Evolutionary conservation across 768 basidiomycete genomes (phyloP), one percentile per base, ranked within the genome.

Genomic region (Mycena galericulata): DNA sequence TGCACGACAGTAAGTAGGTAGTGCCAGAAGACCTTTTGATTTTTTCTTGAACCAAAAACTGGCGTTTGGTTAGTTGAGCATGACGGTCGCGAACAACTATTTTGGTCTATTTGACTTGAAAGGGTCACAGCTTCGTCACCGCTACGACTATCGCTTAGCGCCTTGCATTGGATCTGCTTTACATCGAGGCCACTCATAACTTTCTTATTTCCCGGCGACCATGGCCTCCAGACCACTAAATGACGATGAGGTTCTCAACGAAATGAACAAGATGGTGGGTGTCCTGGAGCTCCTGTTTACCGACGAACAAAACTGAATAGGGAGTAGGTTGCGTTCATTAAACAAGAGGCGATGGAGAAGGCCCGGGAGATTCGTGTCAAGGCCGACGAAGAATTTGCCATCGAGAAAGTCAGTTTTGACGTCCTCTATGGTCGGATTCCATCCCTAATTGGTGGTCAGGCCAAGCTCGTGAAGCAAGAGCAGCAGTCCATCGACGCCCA

Each of bases 191-290:
- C 57, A 17, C 38, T 24, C 6, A 32, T 30, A 17, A 6, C 26
- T 20, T 12, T 32, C 47, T 36, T 18, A 40, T 30, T 11, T 17
- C 32, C 49, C 73, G 45, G 43, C 38, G 8, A 81, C 67, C 70
- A 96, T 90, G 90, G 83, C 93, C 70, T 87, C 90, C 50, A 86
- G 94, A 72, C 87, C 95, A 27, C 82, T 97, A 65, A 96, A 96
- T 76, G 97, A 99, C 73, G 95, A 96, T 73, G 97, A 99, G 81
- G 97, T 98, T 22, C 85, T 96, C 75, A 93, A 84, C 75, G 97
- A 99, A 86, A 95, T 98, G 94, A 97, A 95, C 85, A 98, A 98
- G 90, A 98, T 99, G 97, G 97, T 96, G 62, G 60, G 86, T 66
- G 41, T 69, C 30, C 51, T 43, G 30, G 43, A 4, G 47, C 55